Percentiles rank a stretch among this genome's conserved stretches.
Evolutionary conservation across 2,329 filamentous ascomycete genomes (phyloP).

Genomic region (Aspergillus hiratsukae): DNA sequence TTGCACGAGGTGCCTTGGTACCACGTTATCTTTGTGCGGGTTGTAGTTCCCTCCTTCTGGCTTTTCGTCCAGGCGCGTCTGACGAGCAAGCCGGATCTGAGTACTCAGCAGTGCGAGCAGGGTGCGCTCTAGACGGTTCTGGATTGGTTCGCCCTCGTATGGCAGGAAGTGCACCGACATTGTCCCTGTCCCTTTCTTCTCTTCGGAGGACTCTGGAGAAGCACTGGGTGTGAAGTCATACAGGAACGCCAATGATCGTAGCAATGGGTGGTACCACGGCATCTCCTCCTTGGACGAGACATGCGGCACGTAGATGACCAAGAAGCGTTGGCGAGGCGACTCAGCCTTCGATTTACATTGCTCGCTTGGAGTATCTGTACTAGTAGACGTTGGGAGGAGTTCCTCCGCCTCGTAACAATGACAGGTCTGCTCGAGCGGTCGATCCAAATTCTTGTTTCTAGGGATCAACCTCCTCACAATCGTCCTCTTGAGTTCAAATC

Average conservation of each 20-base stretch:
- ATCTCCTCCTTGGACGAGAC: constrained; percentile 56
- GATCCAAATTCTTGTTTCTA: constrained; percentile 72
- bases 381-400: not conserved
- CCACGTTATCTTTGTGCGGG: constrained; percentile 74
- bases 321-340: constrained; percentile 18
- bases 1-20: constrained; percentile 73
- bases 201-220: constrained; percentile 18
- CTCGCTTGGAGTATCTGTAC: not conserved
- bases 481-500: constrained; percentile 51
- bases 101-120: constrained; percentile 34
- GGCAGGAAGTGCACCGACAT: constrained; percentile 51
- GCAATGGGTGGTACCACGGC: constrained; percentile 83
- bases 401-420: constrained; percentile 53
- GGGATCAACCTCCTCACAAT: constrained; percentile 76
- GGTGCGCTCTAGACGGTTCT: constrained; percentile 35
- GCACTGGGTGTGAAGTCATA: constrained; percentile 47
- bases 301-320: constrained; percentile 79
- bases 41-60: constrained; percentile 62
- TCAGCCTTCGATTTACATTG: constrained; percentile 18
- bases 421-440: constrained; percentile 75
- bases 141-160: constrained; percentile 40
- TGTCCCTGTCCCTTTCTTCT: constrained; percentile 28
- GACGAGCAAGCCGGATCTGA: constrained; percentile 32
- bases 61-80: constrained; percentile 15
- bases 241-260: constrained; percentile 69